These are phyloP conservation scores for Oryza coarctata DNA, from an alignment of 176 grass and related monocot species.

Conservation along the genomic window DNA sequence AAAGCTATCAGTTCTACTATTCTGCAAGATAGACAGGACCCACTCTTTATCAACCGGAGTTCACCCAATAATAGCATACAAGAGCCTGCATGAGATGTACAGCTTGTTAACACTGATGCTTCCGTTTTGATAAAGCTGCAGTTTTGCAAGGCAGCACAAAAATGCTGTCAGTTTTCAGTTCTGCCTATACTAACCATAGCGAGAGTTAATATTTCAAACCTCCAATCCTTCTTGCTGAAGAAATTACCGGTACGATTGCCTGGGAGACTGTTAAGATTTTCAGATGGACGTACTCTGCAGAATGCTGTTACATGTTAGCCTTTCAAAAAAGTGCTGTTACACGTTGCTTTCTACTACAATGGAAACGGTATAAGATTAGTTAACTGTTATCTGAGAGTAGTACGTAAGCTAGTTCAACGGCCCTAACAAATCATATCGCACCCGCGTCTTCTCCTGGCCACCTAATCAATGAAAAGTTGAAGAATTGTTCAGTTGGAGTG, in stretches of 20 bases:
- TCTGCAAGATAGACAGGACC: not conserved
- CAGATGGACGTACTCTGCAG: not conserved
- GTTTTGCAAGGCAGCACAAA: not conserved
- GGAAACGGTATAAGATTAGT: constrained; percentile 8
- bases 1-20: not conserved
- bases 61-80: not conserved
- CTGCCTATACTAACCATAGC: not conserved
- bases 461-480: constrained; percentile 40
- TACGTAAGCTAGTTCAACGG: constrained; percentile 24
- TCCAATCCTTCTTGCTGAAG: not conserved
- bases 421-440: constrained; percentile 37
- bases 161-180: not conserved
- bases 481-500: constrained; percentile 40
- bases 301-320: not conserved
- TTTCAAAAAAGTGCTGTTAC: not conserved
- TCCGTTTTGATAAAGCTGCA: not conserved
- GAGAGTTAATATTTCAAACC: not conserved
- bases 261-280: not conserved
- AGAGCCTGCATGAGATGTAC: too few relatives aligned
- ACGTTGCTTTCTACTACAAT: not conserved
- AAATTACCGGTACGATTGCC: not conserved
- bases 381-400: not conserved
- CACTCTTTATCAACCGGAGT: not conserved
- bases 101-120: too few relatives aligned
- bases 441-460: constrained; percentile 46